phyloP scores from a whole-genome alignment of 164 flowering plant species.

The Vitis vinifera region ASM3070453v1 NC_081811.1:27145501-27146000 shows the following conservation, averaged over 20 bases:
- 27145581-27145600: constrained; percentile 16
- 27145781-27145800: constrained; percentile 30
- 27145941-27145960: constrained; percentile 43
- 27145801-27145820: constrained; percentile 32
- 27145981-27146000: constrained; percentile 48
- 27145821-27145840: constrained; percentile 25
- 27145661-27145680: constrained; percentile 31
- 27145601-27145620: background rate
- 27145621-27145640: background rate
- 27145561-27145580: constrained; percentile 55
- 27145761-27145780: constrained; percentile 48
- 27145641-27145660: constrained; percentile 33
- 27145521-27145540: constrained; percentile 45
- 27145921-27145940: constrained; percentile 40
- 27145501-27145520: background rate
- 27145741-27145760: constrained; percentile 35
- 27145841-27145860: constrained; percentile 36
- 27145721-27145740: constrained; percentile 21
- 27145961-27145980: constrained; percentile 34
- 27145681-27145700: constrained; percentile 48
- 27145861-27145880: constrained; percentile 18
- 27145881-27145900: constrained; percentile 32
- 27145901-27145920: constrained; percentile 46
- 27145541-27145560: constrained; percentile 10
- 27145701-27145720: constrained; percentile 6